Percentiles rank a stretch among this genome's conserved stretches.
These are phyloP conservation scores for Cardamine occulta DNA, from an alignment of 345 rosid species.

Conservation along the genomic window DNA sequence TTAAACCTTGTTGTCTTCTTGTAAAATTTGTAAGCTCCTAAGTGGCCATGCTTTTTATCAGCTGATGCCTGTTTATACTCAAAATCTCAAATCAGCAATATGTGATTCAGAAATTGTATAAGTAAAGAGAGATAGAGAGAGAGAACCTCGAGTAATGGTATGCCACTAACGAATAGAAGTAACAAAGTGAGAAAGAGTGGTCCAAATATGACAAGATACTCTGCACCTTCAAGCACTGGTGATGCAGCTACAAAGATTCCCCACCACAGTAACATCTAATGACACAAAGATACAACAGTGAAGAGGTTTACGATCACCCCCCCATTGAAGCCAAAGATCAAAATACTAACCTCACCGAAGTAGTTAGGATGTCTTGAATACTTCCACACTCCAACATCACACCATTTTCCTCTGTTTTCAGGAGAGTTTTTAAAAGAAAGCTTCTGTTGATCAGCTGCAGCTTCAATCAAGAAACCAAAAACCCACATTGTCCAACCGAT, in stretches of 20 bases:
- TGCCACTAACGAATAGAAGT: constrained; percentile 87
- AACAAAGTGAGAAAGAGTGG: constrained; percentile 80
- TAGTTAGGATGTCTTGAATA: constrained; percentile 89
- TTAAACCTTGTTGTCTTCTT: constrained; percentile 76
- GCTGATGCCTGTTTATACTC: constrained; percentile 66
- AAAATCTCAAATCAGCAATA: background rate
- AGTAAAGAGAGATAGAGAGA: background rate
- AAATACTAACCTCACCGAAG: constrained; percentile 78
- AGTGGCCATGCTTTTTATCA: constrained; percentile 74
- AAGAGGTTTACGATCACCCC: background rate
- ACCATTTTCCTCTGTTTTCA: constrained; percentile 88
- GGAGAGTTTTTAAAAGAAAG: constrained; percentile 75
- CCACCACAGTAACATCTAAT: constrained; percentile 89
- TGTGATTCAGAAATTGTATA: background rate
- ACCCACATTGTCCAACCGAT: constrained; percentile 91
- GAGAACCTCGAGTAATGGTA: constrained; percentile 89
- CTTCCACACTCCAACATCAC: constrained; percentile 83
- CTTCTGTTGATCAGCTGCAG: constrained; percentile 87
- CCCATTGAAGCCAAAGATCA: background rate
- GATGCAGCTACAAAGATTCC: constrained; percentile 81
- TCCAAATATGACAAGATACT: constrained; percentile 86
- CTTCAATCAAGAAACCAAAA: constrained; percentile 66
- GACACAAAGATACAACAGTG: constrained; percentile 8
- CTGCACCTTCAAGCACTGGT: constrained; percentile 72
- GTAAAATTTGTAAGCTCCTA: constrained; percentile 63